Evolutionary conservation across 176 grass and related monocot species (phyloP).

Genomic region (Areca catechu): DNA sequence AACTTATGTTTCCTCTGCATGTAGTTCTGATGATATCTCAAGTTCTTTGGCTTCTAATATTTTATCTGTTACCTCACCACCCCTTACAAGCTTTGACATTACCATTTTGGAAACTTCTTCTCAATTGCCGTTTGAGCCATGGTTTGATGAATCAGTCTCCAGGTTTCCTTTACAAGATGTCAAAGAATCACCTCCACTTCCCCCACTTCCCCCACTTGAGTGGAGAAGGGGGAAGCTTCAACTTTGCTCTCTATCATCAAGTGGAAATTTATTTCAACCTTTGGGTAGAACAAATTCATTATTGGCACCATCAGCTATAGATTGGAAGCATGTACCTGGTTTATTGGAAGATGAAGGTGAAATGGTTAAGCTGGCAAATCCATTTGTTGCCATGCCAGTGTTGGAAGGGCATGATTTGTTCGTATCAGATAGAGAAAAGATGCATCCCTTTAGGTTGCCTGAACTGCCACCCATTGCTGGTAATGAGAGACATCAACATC

Average conservation of each 20-base stretch:
- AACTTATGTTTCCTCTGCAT: background rate
- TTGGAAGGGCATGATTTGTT: slow-evolving; percentile 10
- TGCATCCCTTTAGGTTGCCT: slow-evolving; percentile 6
- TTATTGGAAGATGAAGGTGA: background rate
- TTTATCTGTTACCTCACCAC: slow-evolving; percentile 19
- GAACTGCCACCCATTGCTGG: background rate
- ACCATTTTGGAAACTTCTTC: slow-evolving; percentile 6
- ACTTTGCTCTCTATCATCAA: slow-evolving; percentile 17
- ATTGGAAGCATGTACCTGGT: slow-evolving; percentile 7
- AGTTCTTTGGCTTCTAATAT: slow-evolving; percentile 14
- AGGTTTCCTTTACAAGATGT: slow-evolving; percentile 36
- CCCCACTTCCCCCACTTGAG: slow-evolving; percentile 80
- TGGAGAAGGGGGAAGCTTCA: slow-evolving; percentile 72
- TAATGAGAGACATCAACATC: background rate
- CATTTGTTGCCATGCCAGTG: slow-evolving; percentile 7
- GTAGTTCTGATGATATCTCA: background rate
- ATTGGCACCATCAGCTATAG: slow-evolving; percentile 11
- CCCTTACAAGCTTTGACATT: slow-evolving; percentile 4
- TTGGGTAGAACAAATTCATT: slow-evolving; percentile 13
- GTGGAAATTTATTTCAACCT: slow-evolving; percentile 23
- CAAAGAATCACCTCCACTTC: slow-evolving; percentile 38
- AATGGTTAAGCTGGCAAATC: slow-evolving; percentile 12
- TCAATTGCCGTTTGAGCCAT: slow-evolving; percentile 5
- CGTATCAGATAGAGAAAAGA: slow-evolving; percentile 19
- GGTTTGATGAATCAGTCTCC: slow-evolving; percentile 12